These are phyloP conservation scores for Platismatia glauca DNA, from an alignment of 495 filamentous ascomycete genomes.

Conservation along the genomic window DNA sequence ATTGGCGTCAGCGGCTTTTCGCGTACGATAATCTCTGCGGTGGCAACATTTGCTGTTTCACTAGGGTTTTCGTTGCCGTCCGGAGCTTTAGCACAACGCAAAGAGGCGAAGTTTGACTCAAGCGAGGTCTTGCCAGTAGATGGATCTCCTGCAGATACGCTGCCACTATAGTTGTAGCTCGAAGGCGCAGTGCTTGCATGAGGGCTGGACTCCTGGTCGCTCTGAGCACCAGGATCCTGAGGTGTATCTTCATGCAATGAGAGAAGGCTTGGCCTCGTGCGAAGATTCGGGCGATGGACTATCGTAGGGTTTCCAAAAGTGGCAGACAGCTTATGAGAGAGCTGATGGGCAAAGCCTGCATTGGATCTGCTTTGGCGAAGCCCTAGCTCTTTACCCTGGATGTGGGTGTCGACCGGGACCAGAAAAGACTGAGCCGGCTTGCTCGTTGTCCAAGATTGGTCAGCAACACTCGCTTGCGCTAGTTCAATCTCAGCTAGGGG, in stretches of 20 bases:
- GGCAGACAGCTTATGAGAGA: constrained; percentile 43
- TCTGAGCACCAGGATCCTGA: constrained; percentile 3
- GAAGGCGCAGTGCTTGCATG: constrained; percentile 37
- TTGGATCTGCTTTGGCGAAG: constrained; percentile 18
- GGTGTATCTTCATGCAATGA: constrained; percentile 25
- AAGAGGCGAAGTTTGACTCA: constrained; percentile 23
- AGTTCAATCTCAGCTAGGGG: constrained; percentile 5
- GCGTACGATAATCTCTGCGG: neutral
- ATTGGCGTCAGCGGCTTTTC: constrained; percentile 20
- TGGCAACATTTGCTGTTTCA: neutral
- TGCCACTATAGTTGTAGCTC: constrained; percentile 30
- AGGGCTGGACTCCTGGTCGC: constrained; percentile 27
- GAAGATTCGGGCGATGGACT: constrained; percentile 41
- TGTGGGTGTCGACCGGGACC: neutral
- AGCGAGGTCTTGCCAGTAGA: constrained; percentile 36
- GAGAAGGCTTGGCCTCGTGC: constrained; percentile 36
- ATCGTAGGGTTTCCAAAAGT: constrained; percentile 46
- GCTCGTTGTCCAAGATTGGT: neutral
- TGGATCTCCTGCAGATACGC: constrained; percentile 27
- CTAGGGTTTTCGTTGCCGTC: constrained; percentile 2
- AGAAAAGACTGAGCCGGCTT: neutral
- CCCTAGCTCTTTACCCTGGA: constrained; percentile 2
- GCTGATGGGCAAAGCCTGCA: constrained; percentile 33
- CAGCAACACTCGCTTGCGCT: neutral
- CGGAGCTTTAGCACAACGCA: constrained; percentile 10